Conservation (phyloP, 164 flowering plant species). For the Stephania cephalantha region DNA sequence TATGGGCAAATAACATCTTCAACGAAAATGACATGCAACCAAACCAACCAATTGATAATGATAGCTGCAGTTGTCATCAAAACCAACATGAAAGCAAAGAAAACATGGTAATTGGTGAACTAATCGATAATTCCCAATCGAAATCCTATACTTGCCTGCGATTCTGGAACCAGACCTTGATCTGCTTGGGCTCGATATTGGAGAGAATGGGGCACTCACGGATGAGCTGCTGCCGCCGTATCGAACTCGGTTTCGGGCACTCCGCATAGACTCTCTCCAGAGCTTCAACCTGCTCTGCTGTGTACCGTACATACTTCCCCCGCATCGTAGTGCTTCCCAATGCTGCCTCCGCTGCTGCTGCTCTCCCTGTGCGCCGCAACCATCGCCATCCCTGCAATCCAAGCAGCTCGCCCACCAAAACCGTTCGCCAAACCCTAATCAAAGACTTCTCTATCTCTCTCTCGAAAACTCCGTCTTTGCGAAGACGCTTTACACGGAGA, state of each 20-base stretch:
- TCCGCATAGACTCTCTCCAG: conserved; percentile 63
- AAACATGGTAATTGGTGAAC: background rate
- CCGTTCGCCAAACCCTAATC: background rate
- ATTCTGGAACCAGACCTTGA: conserved; percentile 87
- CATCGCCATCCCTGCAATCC: conserved; percentile 59
- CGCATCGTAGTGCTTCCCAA: conserved; percentile 37
- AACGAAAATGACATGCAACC: conserved; percentile 3
- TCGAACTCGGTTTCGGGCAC: conserved; percentile 72
- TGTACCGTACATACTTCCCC: conserved; percentile 73
- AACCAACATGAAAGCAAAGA: background rate
- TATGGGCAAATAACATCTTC: background rate
- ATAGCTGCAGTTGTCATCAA: background rate
- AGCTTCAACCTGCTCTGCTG: conserved; percentile 72
- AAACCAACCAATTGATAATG: background rate
- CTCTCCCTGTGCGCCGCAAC: conserved; percentile 54
- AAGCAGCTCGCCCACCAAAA: too few relatives aligned
- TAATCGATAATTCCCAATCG: background rate
- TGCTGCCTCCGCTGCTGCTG: conserved; percentile 38
- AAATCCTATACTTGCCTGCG: conserved; percentile 37
- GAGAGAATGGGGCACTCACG: conserved; percentile 65
- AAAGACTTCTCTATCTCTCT: background rate
- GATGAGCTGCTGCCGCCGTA: conserved; percentile 64
- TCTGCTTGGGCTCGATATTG: conserved; percentile 76
- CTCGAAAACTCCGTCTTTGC: conserved; percentile 18
- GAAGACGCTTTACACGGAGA: background rate